A percentile compares a stretch with the other conserved stretches of the same genome.
These are phyloP conservation scores for Dovyalis caffra DNA, from an alignment of 345 rosid species.

Conservation along the genomic window DNA sequence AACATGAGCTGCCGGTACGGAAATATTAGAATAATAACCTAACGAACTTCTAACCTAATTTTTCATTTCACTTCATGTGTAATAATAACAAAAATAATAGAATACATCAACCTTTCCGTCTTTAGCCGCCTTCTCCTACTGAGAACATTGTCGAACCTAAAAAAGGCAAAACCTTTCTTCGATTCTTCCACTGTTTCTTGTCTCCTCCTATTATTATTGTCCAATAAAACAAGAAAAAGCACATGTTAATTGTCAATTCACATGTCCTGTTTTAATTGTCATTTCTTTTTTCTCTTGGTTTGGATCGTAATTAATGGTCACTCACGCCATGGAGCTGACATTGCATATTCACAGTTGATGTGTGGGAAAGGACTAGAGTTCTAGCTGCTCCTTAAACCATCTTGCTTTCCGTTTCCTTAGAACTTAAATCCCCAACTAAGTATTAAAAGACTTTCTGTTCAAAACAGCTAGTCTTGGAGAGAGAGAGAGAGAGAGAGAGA, in stretches of 20 bases:
- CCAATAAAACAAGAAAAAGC: neutral
- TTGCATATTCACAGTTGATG: too few relatives aligned
- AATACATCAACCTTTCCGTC: neutral
- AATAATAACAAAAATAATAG: neutral
- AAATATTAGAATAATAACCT: too few relatives aligned
- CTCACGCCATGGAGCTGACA: too few relatives aligned
- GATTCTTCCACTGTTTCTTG: neutral
- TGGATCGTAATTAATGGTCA: too few relatives aligned
- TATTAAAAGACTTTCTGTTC: neutral
- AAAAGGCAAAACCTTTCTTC: neutral
- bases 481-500: too few relatives aligned
- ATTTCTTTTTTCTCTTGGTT: too few relatives aligned
- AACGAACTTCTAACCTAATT: neutral
- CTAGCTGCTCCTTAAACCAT: too few relatives aligned
- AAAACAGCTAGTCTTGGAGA: too few relatives aligned
- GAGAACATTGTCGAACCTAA: neutral
- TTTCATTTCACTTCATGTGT: neutral
- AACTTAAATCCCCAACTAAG: neutral
- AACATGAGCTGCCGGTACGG: constrained; percentile 9
- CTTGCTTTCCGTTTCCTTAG: neutral
- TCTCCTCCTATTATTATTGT: neutral
- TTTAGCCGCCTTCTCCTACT: too few relatives aligned
- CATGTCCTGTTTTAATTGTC: neutral
- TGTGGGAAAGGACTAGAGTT: too few relatives aligned
- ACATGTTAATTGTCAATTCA: neutral